A percentile compares a stretch with the other conserved stretches of the same genome.
Evolutionary conservation across 495 filamentous ascomycete species (phyloP).

Genomic region (Penicillium angulare): DNA sequence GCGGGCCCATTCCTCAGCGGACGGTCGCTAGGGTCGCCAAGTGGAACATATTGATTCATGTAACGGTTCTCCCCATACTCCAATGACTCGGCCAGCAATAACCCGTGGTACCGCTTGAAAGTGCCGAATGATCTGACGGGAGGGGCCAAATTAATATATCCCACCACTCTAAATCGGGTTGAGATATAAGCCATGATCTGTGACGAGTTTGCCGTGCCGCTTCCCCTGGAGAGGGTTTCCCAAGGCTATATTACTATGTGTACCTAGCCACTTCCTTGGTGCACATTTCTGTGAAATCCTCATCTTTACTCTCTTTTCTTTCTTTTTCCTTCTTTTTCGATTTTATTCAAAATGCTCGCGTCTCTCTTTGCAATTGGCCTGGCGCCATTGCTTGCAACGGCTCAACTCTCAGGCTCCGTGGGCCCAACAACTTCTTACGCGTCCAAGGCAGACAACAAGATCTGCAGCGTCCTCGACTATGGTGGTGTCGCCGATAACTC

Average conservation of each 20-base stretch:
- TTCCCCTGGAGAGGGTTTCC: too few species aligned
- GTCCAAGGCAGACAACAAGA: conserved; percentile 31
- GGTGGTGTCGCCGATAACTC: conserved; percentile 46
- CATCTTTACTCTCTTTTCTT: neutral
- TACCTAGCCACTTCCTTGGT: too few species aligned
- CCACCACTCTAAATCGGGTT: neutral
- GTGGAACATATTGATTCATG: too few species aligned
- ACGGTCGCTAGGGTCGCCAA: too few species aligned
- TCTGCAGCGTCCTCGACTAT: conserved; percentile 52
- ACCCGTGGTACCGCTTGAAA: too few species aligned
- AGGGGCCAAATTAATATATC: conserved; percentile 1
- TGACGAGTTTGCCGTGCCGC: neutral
- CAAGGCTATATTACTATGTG: too few species aligned
- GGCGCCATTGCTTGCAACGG: conserved; percentile 32
- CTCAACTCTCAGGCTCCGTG: conserved; percentile 43
- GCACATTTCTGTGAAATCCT: neutral
- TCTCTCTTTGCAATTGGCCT: conserved; percentile 25
- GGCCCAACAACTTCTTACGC: conserved; percentile 40
- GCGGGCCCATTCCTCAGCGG: too few species aligned
- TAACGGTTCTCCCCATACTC: too few species aligned
- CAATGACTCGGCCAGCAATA: too few species aligned
- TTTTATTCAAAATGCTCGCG: neutral
- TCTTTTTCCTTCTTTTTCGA: neutral
- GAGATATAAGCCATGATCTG: neutral
- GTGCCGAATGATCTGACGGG: too few species aligned